Conservation (phyloP, 2,329 filamentous ascomycete genomes). For the Dendrostoma leiphaemia region DNA sequence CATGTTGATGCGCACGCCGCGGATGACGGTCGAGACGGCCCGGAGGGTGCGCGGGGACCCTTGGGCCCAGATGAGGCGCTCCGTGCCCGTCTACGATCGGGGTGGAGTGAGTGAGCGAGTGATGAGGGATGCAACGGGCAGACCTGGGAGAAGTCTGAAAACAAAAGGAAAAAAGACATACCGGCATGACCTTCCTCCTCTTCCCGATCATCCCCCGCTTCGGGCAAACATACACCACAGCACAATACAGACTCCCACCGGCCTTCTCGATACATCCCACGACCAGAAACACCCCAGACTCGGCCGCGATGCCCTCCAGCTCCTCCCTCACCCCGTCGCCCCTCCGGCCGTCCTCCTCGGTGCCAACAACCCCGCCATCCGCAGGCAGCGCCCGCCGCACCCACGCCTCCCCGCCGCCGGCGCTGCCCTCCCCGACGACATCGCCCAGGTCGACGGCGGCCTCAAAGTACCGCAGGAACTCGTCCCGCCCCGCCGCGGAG, state of each 20-base stretch:
- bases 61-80: conserved; percentile 86
- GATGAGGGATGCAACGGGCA: no score
- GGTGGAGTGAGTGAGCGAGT: conserved; percentile 7
- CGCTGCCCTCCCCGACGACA: conserved; percentile 51
- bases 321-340: conserved; percentile 70
- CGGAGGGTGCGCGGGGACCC: conserved; percentile 75
- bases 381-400: conserved; percentile 56
- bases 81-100: conserved; percentile 63
- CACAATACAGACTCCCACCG: conserved; percentile 82
- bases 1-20: conserved; percentile 75
- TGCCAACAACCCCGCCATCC: conserved; percentile 21
- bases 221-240: conserved; percentile 79
- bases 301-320: conserved; percentile 70
- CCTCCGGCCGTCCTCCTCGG: conserved; percentile 36
- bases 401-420: conserved; percentile 75
- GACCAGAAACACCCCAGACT: conserved; percentile 80
- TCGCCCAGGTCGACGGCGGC: conserved; percentile 82
- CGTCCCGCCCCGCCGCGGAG: conserved; percentile 68
- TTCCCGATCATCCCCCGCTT: conserved; percentile 73
- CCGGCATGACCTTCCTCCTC: conserved; percentile 87
- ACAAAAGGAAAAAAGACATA: conserved; percentile 37
- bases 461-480: conserved; percentile 79
- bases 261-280: conserved; percentile 76
- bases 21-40: conserved; percentile 76
- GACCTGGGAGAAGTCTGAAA: background rate